Evolutionary conservation across 257 asterid species (phyloP).

Genomic region (Pogostemon cablin): DNA sequence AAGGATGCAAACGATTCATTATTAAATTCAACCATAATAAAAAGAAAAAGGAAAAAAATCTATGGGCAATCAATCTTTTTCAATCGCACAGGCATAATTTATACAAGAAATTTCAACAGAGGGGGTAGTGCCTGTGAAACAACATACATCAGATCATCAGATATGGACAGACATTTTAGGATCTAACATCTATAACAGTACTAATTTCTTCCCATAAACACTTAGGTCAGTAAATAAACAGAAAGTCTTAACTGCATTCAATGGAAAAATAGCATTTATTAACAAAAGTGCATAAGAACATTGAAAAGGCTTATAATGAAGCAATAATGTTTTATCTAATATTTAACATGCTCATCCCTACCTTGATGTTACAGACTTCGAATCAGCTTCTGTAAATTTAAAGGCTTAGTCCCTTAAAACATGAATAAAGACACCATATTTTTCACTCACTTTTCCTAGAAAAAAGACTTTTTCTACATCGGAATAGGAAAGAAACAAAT

Average conservation of each 20-base stretch:
- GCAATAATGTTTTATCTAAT: no score
- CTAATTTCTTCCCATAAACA: no score
- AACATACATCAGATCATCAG: neutral
- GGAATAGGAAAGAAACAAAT: neutral
- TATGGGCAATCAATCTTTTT: conserved; percentile 4
- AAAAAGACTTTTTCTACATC: neutral
- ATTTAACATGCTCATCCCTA: no score
- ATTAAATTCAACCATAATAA: neutral
- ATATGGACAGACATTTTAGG: neutral
- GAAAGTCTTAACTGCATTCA: no score
- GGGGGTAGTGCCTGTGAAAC: neutral
- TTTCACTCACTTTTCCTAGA: neutral
- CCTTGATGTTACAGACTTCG: neutral
- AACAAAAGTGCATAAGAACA: neutral
- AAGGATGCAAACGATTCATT: neutral
- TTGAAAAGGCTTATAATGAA: neutral
- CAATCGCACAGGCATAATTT: conserved; percentile 3
- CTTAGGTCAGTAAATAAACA: no score
- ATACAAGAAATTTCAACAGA: conserved; percentile 7
- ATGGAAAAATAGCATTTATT: neutral
- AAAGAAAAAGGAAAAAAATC: neutral
- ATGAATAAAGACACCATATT: conserved; percentile 21
- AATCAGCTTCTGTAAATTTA: conserved; percentile 12
- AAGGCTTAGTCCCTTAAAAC: conserved; percentile 24
- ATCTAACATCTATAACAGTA: conserved; percentile 21